Conservation (phyloP, 2,329 filamentous ascomycete genomes). For the Fusarium transvaalense region DNA sequence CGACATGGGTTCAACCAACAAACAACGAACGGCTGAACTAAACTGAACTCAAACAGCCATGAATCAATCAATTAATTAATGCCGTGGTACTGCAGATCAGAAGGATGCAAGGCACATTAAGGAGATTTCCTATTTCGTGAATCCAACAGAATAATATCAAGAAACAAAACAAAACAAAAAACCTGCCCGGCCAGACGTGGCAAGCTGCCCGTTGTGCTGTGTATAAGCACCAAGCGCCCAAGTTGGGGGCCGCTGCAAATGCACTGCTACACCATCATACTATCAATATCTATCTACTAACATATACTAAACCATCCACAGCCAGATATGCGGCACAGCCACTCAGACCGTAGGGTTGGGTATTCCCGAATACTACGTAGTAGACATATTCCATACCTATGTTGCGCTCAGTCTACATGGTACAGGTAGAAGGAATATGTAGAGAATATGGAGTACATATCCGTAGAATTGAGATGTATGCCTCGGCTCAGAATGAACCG, state of each 20-base stretch:
- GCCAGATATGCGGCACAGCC: conserved; percentile 32
- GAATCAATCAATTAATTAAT: conserved; percentile 1
- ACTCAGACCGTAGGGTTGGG: neutral
- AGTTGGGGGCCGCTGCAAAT: conserved; percentile 28
- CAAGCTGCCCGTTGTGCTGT: conserved; percentile 15
- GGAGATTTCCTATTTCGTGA: conserved; percentile 3
- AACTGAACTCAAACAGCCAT: neutral
- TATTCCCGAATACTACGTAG: conserved; percentile 11
- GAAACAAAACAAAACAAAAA: too few relatives aligned
- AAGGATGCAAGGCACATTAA: conserved; percentile 34
- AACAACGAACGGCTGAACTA: neutral
- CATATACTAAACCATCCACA: conserved; percentile 15
- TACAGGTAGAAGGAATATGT: neutral
- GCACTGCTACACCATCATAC: conserved; percentile 30
- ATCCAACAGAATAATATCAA: neutral
- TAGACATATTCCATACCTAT: conserved; percentile 5
- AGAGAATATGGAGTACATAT: neutral
- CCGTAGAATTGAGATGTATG: conserved; percentile 13
- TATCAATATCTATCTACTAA: conserved; percentile 29
- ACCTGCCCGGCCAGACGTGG: conserved; percentile 1
- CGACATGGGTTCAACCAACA: neutral
- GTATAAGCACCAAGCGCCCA: conserved; percentile 18
- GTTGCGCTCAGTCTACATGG: neutral
- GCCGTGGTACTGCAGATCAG: conserved; percentile 22
- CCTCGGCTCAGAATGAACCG: conserved; percentile 36